Evolutionary conservation across 192 early-diverging fungal genomes (phyloP).

Genomic region (Coemansia sp.): DNA sequence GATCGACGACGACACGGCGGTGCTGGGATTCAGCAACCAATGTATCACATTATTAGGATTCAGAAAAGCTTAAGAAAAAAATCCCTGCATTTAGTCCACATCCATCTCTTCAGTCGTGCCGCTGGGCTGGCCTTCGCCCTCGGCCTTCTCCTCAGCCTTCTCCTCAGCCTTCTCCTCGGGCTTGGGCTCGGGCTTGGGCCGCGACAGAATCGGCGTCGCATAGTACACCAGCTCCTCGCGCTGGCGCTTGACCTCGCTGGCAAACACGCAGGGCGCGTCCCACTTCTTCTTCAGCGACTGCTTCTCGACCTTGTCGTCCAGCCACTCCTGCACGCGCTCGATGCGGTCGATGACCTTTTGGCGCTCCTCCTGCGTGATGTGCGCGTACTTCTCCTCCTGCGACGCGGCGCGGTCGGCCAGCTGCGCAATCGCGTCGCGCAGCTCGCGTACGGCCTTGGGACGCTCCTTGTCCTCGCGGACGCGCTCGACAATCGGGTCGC

Average conservation of each 20-base stretch:
- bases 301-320: constrained; percentile 74
- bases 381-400: constrained; percentile 79
- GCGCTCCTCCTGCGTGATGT: constrained; percentile 83
- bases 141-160: constrained; percentile 27
- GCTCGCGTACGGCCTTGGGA: constrained; percentile 74
- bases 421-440: constrained; percentile 74
- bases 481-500: constrained; percentile 76
- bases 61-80: too few species aligned
- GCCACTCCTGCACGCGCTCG: constrained; percentile 78
- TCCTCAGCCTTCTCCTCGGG: constrained; percentile 57
- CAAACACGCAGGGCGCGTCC: constrained; percentile 65
- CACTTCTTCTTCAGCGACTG: constrained; percentile 73
- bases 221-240: constrained; percentile 64
- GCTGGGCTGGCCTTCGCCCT: constrained; percentile 45
- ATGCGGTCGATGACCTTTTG: constrained; percentile 73
- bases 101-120: constrained; percentile 59
- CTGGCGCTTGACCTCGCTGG: constrained; percentile 70
- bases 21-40: neutral
- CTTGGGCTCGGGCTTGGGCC: constrained; percentile 84
- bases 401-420: constrained; percentile 67
- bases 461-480: constrained; percentile 81
- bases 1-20: constrained; percentile 6
- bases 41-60: neutral
- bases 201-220: constrained; percentile 77
- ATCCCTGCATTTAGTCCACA: constrained; percentile 53